Evolutionary conservation across 2,329 filamentous ascomycete genomes (phyloP), one percentile per base, ranked within the genome.

Genomic region (Thielaviopsis musarum): DNA sequence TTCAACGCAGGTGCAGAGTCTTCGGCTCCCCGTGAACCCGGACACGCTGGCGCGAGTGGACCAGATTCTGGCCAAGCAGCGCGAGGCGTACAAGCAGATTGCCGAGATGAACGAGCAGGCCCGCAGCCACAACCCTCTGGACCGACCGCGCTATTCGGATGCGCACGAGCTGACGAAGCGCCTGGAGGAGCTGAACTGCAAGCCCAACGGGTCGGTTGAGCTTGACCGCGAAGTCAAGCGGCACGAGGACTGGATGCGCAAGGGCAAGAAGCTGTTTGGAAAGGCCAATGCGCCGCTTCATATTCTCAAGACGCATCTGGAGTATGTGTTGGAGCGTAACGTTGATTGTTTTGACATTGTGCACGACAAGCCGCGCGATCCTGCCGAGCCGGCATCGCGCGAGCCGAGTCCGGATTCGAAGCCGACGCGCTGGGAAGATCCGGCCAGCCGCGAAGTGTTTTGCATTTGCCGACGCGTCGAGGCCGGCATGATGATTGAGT

Each of bases 401-500:
- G 90, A 94, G 66, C 85, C 87, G 0, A 81, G 74, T 58, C 78
- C 79, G 1, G 73, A 76, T 7, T 78, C 75, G 7, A 77, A 76
- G 53, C 68, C 72, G 57, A 77, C 70, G 62, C 79, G 72, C 65
- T 84, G 74, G 78, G 76, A 85, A 66, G 78, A 86, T 66, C 79
- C 75, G 68, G 83, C 73, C 34, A 78, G 78, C 59, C 72, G 81
- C 41, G 91, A 97, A 68, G 91, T 97, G 0, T 98, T 97, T 70
- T 98, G 93, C 71, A 95, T 98, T 65, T 98, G 93, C 72, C 83
- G 93, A 62, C 88, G 85, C 63, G 82, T 89, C 6, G 93, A 98
- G 71, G 90, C 91, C 45, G 93, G 93, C 57, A 94, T 97, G 86
- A 98, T 98, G 93, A 97, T 98, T 66, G 93, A 98, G 72, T 98